These are phyloP conservation scores for Nakazawaea pomicola DNA, from an alignment of 805 yeast genomes.

Conservation along the genomic window DNA sequence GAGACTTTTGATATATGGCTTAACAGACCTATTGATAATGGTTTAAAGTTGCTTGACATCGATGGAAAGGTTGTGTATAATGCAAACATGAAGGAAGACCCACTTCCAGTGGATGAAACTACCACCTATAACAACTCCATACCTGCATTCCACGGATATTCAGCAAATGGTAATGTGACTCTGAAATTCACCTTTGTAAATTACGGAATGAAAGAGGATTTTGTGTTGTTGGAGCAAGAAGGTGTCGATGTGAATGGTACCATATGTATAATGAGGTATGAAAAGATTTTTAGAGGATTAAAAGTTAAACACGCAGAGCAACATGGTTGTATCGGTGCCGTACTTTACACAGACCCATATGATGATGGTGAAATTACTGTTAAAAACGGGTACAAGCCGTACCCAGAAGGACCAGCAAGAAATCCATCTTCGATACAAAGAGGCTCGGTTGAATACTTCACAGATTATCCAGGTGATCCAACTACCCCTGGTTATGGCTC, in stretches of 20 bases:
- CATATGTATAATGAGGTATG: constrained; percentile 55
- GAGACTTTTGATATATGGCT: constrained; percentile 57
- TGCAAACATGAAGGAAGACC: constrained; percentile 49
- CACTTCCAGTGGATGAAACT: constrained; percentile 34
- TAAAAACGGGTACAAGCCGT: constrained; percentile 49
- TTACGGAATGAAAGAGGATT: constrained; percentile 56
- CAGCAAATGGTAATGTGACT: constrained; percentile 57
- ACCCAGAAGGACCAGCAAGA: constrained; percentile 65
- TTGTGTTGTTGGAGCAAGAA: constrained; percentile 31
- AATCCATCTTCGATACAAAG: constrained; percentile 57
- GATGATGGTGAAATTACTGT: constrained; percentile 57
- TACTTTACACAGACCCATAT: constrained; percentile 51
- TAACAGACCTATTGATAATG: constrained; percentile 44
- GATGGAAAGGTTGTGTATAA: constrained; percentile 34
- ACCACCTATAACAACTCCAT: constrained; percentile 31
- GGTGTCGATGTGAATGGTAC: constrained; percentile 46
- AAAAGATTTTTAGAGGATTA: constrained; percentile 44
- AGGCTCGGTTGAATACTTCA: constrained; percentile 53
- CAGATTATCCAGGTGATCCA: constrained; percentile 70
- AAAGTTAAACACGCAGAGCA: constrained; percentile 59
- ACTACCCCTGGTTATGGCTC: constrained; percentile 72
- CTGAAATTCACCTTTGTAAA: constrained; percentile 54
- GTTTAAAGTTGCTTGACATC: constrained; percentile 29
- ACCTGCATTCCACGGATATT: constrained; percentile 59
- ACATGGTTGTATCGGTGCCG: constrained; percentile 57